A percentile compares a stretch with the other conserved stretches of the same genome.
Evolutionary conservation across 2,329 filamentous ascomycete species (phyloP).

Genomic region (Aspergillus ochraceoroseus): DNA sequence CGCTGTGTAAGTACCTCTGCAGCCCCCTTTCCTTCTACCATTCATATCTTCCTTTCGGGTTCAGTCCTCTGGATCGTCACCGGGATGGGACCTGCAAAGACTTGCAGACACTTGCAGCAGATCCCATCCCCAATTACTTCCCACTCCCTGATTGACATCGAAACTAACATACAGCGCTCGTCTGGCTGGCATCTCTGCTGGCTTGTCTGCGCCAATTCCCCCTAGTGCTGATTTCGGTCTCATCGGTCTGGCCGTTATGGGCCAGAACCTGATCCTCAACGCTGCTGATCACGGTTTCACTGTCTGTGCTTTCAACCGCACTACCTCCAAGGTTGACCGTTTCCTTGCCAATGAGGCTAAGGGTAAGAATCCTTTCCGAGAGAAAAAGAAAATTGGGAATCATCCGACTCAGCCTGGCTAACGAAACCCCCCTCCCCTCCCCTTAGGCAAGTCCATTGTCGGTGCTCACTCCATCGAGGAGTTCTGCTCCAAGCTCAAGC

Average conservation of each 20-base stretch:
- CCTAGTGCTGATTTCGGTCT: constrained; percentile 81
- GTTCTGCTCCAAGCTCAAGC: constrained; percentile 95
- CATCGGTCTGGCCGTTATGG: constrained; percentile 88
- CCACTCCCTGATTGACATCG: constrained; percentile 38
- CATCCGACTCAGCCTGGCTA: background rate
- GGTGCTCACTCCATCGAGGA: constrained; percentile 92
- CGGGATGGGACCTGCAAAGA: too few relatives aligned
- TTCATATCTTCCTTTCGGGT: constrained; percentile 9
- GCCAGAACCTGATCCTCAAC: constrained; percentile 84
- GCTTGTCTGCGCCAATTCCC: constrained; percentile 53
- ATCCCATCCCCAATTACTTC: too few relatives aligned
- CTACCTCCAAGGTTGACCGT: constrained; percentile 93
- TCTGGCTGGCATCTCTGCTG: constrained; percentile 68
- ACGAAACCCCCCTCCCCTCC: too few relatives aligned
- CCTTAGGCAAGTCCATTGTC: constrained; percentile 77
- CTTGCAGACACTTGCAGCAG: too few relatives aligned
- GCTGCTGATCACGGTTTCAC: constrained; percentile 91
- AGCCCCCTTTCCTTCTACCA: constrained; percentile 12
- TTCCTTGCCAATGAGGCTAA: constrained; percentile 90
- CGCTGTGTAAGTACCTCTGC: constrained; percentile 40
- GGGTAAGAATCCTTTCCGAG: constrained; percentile 46
- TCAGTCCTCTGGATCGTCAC: background rate
- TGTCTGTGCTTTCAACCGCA: constrained; percentile 97
- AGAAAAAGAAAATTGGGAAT: background rate
- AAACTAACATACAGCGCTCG: constrained; percentile 58